Percentiles rank a stretch among this genome's conserved stretches.
Evolutionary conservation across 306 rosid species (phyloP).

Genomic region (Vicia villosa): DNA sequence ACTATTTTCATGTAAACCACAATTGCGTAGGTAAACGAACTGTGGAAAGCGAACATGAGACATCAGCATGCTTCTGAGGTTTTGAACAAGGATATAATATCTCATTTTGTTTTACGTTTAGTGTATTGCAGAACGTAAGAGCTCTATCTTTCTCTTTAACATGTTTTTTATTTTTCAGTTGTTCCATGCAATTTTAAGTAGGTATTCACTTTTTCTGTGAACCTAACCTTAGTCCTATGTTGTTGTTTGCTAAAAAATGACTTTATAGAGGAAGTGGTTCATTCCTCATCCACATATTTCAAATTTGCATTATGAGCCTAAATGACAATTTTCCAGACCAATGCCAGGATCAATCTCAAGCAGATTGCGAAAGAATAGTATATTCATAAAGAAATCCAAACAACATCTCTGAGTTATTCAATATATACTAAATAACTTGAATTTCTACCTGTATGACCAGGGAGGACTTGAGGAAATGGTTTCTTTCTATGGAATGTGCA

Average conservation of each 20-base stretch:
- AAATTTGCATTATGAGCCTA: background rate
- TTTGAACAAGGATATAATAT: conserved; percentile 82
- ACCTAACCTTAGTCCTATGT: conserved; percentile 12
- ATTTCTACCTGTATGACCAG: conserved; percentile 41
- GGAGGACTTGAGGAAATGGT: conserved; percentile 96
- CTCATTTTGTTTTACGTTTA: conserved; percentile 89
- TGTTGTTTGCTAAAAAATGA: background rate
- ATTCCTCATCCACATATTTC: conserved; percentile 4
- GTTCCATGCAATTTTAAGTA: background rate
- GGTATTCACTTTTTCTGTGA: background rate
- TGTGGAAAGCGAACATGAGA: conserved; percentile 71
- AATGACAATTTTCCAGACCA: too few species aligned
- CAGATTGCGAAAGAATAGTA: background rate
- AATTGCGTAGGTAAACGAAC: conserved; percentile 49
- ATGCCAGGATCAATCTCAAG: conserved; percentile 15
- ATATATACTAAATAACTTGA: conserved; percentile 10
- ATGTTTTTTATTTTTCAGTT: background rate
- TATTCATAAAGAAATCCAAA: conserved; percentile 4
- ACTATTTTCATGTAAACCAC: conserved; percentile 24
- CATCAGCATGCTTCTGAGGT: conserved; percentile 66
- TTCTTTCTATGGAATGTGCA: conserved; percentile 81
- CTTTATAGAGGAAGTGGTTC: conserved; percentile 14
- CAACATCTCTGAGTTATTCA: conserved; percentile 11
- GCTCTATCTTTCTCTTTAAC: background rate
- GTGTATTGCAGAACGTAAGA: conserved; percentile 92